Conservation (phyloP, 2,329 filamentous ascomycete genomes). For the Fusarium verrucosum region DNA sequence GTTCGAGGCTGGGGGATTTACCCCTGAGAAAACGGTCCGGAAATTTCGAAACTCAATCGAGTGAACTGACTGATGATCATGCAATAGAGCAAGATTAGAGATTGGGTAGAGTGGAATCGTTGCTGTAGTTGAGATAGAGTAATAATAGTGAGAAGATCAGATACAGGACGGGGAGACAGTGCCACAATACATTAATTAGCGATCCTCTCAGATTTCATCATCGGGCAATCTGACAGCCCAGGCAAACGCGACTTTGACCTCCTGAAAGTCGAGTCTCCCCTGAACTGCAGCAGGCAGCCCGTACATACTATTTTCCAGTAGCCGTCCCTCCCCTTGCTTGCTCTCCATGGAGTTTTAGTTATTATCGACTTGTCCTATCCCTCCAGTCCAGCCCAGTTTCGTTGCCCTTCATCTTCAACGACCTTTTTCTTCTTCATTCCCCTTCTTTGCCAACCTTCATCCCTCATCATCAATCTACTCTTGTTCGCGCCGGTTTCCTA, state of each 20-base stretch:
- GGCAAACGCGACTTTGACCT: slow-evolving; percentile 28
- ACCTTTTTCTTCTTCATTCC: slow-evolving; percentile 7
- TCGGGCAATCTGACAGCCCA: slow-evolving; percentile 19
- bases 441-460: slow-evolving; percentile 18
- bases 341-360: slow-evolving; percentile 25
- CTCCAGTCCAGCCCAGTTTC: background rate
- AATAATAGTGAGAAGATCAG: slow-evolving; percentile 9
- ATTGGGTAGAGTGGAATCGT: slow-evolving; percentile 13
- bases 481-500: slow-evolving; percentile 12
- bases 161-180: background rate
- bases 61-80: slow-evolving; percentile 38
- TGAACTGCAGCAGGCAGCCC: slow-evolving; percentile 17
- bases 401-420: slow-evolving; percentile 17
- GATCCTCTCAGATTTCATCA: background rate
- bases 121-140: slow-evolving; percentile 5
- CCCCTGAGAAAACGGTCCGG: slow-evolving; percentile 21
- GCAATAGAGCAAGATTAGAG: slow-evolving; percentile 23
- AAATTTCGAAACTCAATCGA: slow-evolving; percentile 5
- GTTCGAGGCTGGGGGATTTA: slow-evolving; percentile 13
- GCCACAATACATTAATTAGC: slow-evolving; percentile 5
- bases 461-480: slow-evolving; percentile 2
- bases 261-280: slow-evolving; percentile 31
- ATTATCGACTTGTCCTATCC: slow-evolving; percentile 35
- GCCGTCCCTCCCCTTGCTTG: slow-evolving; percentile 20
- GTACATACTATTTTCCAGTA: slow-evolving; percentile 40